These are phyloP conservation scores for Hericium alpestre DNA, from an alignment of 768 basidiomycete species.

Conservation along the genomic window DNA sequence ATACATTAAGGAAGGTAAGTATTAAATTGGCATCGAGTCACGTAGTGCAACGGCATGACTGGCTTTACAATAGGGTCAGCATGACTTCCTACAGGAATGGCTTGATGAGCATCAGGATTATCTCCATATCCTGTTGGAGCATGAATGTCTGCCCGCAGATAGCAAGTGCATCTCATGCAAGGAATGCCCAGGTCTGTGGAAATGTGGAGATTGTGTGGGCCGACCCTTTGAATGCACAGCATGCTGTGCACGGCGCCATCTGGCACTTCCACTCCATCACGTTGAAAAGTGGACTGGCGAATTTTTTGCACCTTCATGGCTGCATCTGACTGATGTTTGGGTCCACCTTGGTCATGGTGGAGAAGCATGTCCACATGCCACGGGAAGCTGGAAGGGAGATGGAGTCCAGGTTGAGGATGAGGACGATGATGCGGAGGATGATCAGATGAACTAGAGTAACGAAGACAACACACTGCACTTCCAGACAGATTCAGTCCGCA, in stretches of 20 bases:
- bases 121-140: background rate
- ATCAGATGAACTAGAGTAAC: background rate
- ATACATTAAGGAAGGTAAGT: too few relatives aligned
- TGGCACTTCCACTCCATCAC: background rate
- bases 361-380: background rate
- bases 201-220: background rate
- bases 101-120: background rate
- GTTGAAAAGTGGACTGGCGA: background rate
- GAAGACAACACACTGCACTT: background rate
- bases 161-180: background rate
- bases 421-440: background rate
- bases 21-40: background rate
- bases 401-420: background rate
- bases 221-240: background rate
- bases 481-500: background rate
- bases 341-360: background rate
- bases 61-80: background rate
- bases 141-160: background rate
- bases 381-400: background rate
- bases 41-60: background rate
- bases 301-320: background rate
- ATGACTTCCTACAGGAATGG: background rate
- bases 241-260: background rate
- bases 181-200: background rate
- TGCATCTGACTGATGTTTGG: background rate